phyloP scores from a whole-genome alignment of 83 land plant genomes.

The Larix sibirica region DNA sequence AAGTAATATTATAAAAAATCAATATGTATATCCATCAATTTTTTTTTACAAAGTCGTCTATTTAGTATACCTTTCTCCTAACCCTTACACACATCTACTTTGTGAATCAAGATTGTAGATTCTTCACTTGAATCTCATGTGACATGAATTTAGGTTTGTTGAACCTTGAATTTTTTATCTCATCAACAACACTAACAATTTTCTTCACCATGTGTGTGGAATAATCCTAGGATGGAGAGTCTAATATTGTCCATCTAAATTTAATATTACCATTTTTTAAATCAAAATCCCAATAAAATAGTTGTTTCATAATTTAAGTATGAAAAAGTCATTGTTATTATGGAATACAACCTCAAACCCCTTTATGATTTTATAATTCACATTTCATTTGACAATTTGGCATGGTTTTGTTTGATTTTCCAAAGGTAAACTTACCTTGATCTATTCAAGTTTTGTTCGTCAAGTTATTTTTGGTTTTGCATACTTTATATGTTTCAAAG shows the following conservation, averaged over 20 bases:
- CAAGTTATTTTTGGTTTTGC: too few species aligned
- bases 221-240: conserved; percentile 17
- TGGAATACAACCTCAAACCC: too few species aligned
- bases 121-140: conserved; percentile 50
- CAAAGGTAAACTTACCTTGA: too few species aligned
- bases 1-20: background rate
- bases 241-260: background rate
- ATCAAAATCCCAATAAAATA: background rate
- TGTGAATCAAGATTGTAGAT: conserved; percentile 57
- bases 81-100: conserved; percentile 71
- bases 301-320: background rate
- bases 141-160: conserved; percentile 53
- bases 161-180: conserved; percentile 46
- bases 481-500: too few species aligned
- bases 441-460: too few species aligned
- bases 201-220: conserved; percentile 37
- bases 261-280: background rate
- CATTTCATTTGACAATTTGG: too few species aligned
- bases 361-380: too few species aligned
- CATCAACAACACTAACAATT: conserved; percentile 38
- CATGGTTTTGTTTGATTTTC: too few species aligned
- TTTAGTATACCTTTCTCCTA: conserved; percentile 40
- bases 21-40: conserved; percentile 1
- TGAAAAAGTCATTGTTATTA: background rate
- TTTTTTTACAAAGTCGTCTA: too few species aligned